A percentile compares a stretch with the other conserved stretches of the same genome.
Evolutionary conservation across 805 yeast species (phyloP).

Genomic region (Kodamaea laetipori): DNA sequence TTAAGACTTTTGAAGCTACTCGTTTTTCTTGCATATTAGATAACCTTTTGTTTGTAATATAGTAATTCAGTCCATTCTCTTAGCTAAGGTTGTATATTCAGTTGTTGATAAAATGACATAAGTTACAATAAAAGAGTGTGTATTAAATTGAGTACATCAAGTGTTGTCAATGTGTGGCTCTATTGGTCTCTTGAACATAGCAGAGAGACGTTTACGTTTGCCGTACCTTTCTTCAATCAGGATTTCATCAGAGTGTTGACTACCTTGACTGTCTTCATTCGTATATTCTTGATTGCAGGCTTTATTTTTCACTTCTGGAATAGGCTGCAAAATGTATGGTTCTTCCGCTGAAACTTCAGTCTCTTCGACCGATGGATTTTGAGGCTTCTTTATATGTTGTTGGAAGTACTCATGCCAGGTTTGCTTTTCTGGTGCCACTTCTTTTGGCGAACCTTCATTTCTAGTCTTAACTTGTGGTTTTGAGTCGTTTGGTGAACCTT

Average conservation of each 20-base stretch:
- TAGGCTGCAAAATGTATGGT: not conserved
- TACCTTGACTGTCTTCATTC: no score
- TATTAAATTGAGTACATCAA: not conserved
- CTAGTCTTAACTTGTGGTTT: not conserved
- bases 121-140: slow-evolving; percentile 1
- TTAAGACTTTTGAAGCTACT: slow-evolving; percentile 11
- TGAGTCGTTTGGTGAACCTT: not conserved
- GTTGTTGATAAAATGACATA: slow-evolving; percentile 7
- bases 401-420: slow-evolving; percentile 5
- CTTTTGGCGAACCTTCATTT: no score
- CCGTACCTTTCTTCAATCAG: slow-evolving; percentile 3
- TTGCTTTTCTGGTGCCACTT: not conserved
- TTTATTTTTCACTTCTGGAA: no score
- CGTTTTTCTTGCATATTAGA: slow-evolving; percentile 15
- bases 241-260: not conserved
- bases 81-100: slow-evolving; percentile 12
- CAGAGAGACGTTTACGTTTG: slow-evolving; percentile 3
- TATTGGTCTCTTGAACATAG: slow-evolving; percentile 9
- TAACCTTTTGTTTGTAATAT: slow-evolving; percentile 16
- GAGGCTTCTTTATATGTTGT: not conserved
- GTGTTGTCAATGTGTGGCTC: not conserved
- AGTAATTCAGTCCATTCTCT: slow-evolving; percentile 14
- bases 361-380: not conserved
- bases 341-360: not conserved
- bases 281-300: no score